These are phyloP conservation scores for Wickerhamiella lipophila DNA, from an alignment of 805 yeast species.

Conservation along the genomic window DNA sequence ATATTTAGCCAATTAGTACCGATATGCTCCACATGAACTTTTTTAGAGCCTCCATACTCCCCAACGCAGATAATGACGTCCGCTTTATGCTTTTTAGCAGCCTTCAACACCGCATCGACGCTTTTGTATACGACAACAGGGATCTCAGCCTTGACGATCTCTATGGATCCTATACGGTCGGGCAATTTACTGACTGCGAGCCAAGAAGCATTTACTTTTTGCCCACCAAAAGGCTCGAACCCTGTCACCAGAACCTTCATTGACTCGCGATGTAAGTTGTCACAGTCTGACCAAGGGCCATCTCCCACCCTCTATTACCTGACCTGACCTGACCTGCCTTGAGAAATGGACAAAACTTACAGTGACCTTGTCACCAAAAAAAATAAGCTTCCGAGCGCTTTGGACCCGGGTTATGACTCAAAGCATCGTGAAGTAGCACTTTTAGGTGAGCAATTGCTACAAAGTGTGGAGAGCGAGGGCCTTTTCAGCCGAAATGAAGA, in stretches of 20 bases:
- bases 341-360: not conserved
- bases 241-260: conserved; percentile 17
- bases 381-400: not conserved
- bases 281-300: not conserved
- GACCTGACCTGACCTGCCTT: not conserved
- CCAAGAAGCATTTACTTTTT: conserved; percentile 18
- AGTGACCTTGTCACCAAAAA: not conserved
- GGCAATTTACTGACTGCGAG: conserved; percentile 15
- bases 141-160: conserved; percentile 10
- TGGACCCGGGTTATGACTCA: not conserved
- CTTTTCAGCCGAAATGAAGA: conserved; percentile 63
- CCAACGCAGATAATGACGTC: conserved; percentile 17
- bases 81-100: conserved; percentile 11
- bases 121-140: conserved; percentile 16
- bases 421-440: not conserved
- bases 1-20: conserved; percentile 18
- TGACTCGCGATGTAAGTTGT: not conserved
- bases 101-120: conserved; percentile 9
- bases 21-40: conserved; percentile 15
- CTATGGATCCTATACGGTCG: not conserved
- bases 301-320: not conserved
- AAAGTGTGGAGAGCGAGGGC: conserved; percentile 34
- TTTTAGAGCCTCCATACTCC: conserved; percentile 16
- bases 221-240: conserved; percentile 18
- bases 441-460: not conserved